Evolutionary conservation across 768 basidiomycete species (phyloP).

Genomic region (Candolleomyces efflorescens): DNA sequence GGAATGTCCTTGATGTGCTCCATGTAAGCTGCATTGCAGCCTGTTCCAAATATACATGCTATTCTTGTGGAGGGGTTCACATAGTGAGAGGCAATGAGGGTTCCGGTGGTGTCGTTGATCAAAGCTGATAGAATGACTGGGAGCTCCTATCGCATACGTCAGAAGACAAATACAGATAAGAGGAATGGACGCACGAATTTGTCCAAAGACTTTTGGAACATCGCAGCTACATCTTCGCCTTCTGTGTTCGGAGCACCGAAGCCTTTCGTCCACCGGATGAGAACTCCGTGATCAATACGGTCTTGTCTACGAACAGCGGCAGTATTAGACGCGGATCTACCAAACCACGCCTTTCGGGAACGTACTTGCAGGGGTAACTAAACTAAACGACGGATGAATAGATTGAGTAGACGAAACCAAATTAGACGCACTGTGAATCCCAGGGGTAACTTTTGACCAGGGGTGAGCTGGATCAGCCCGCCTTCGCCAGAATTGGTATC

Average conservation of each 20-base stretch:
- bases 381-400: slow-evolving; percentile 47
- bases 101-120: slow-evolving; percentile 98
- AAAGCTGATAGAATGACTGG: slow-evolving; percentile 80
- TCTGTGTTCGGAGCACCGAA: slow-evolving; percentile 92
- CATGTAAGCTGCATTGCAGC: slow-evolving; percentile 98
- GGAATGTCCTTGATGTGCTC: slow-evolving; percentile 81
- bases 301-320: slow-evolving; percentile 58
- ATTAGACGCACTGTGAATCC: slow-evolving; percentile 81
- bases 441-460: slow-evolving; percentile 65
- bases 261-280: slow-evolving; percentile 99
- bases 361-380: slow-evolving; percentile 92
- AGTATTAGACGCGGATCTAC: not conserved
- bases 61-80: slow-evolving; percentile 89
- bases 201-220: slow-evolving; percentile 82
- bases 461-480: slow-evolving; percentile 43
- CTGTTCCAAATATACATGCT: slow-evolving; percentile 96
- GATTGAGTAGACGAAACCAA: not conserved
- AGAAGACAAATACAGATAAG: not conserved
- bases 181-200: slow-evolving; percentile 56
- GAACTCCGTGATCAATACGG: slow-evolving; percentile 87
- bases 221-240: slow-evolving; percentile 86
- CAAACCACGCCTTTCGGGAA: slow-evolving; percentile 9
- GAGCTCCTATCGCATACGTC: slow-evolving; percentile 54
- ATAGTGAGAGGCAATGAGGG: slow-evolving; percentile 94
- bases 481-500: slow-evolving; percentile 59